These are phyloP conservation scores for Talaromyces rugulosus DNA, from an alignment of 2,329 filamentous ascomycete species.

Conservation along the genomic window DNA sequence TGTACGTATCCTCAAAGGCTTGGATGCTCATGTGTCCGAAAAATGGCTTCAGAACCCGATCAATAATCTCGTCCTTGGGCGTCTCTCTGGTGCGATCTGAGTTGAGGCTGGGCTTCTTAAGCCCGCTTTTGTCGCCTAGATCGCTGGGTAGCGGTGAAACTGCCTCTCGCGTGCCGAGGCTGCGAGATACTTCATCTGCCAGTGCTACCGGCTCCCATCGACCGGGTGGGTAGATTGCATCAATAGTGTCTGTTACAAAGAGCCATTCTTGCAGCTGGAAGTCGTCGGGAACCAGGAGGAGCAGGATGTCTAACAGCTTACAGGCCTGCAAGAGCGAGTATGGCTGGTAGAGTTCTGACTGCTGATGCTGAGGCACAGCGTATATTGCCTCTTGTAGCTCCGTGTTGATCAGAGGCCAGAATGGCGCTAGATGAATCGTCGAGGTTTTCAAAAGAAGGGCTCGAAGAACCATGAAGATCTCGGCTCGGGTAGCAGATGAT, in stretches of 20 bases:
- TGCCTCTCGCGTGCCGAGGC: constrained; percentile 53
- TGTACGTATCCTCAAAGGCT: constrained; percentile 88
- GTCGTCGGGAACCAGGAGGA: constrained; percentile 84
- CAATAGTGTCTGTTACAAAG: constrained; percentile 94
- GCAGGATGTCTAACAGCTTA: constrained; percentile 85
- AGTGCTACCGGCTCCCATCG: constrained; percentile 68
- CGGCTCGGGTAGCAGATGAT: constrained; percentile 80
- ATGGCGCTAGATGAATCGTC: constrained; percentile 70
- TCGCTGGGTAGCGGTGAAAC: constrained; percentile 24
- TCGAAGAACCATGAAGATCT: constrained; percentile 83
- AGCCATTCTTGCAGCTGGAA: constrained; percentile 99
- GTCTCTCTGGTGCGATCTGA: constrained; percentile 50
- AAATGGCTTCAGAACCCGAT: constrained; percentile 78
- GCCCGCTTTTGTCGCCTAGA: constrained; percentile 25
- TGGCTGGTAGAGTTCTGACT: constrained; percentile 73
- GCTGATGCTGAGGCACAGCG: constrained; percentile 65
- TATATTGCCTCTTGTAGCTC: constrained; percentile 78
- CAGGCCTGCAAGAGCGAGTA: constrained; percentile 80
- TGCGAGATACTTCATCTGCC: constrained; percentile 78
- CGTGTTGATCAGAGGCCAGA: constrained; percentile 87
- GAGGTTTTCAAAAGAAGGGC: constrained; percentile 76
- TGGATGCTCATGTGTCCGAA: constrained; percentile 89
- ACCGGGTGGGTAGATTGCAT: constrained; percentile 80
- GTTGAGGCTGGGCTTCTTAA: constrained; percentile 39
- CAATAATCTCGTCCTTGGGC: constrained; percentile 60